phyloP scores from a whole-genome alignment of 2,329 filamentous ascomycete genomes.

The Botrytis fabae region DNA sequence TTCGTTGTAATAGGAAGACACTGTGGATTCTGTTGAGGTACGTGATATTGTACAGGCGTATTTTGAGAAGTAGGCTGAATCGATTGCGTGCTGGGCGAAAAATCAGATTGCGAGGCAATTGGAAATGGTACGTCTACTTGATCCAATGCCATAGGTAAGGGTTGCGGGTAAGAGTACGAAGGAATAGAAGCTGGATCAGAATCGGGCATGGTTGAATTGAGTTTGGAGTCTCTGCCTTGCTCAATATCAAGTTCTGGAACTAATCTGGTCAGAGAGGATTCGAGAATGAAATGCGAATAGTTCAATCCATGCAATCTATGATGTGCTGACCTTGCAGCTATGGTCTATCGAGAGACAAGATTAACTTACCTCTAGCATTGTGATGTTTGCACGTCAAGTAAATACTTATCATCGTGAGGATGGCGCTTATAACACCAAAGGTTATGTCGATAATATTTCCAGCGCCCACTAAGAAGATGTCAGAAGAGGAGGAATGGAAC shows the following conservation, averaged over 20 bases:
- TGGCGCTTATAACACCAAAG: not conserved
- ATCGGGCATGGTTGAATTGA: not conserved
- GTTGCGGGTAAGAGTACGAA: not conserved
- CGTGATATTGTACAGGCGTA: not conserved
- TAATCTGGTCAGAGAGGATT: not conserved
- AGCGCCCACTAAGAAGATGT: constrained; percentile 6
- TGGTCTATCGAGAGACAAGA: not conserved
- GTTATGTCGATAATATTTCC: constrained; percentile 14
- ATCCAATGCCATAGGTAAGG: not conserved
- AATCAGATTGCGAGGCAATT: not conserved
- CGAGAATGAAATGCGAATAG: too few relatives aligned
- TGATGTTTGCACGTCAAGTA: not conserved
- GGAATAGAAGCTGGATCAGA: not conserved
- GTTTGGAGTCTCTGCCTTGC: not conserved
- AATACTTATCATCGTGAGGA: not conserved
- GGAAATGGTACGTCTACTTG: not conserved
- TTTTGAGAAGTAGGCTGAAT: not conserved
- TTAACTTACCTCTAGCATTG: not conserved
- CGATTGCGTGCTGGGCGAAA: too few relatives aligned
- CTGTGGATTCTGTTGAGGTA: not conserved
- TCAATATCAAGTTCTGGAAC: constrained; percentile 5
- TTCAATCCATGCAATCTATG: not conserved
- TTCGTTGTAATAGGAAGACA: not conserved
- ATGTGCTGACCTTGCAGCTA: not conserved
- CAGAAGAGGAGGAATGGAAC: not conserved